Evolutionary conservation across 139 green algal species (phyloP).

Genomic region (Astrephomene gubernaculifera): DNA sequence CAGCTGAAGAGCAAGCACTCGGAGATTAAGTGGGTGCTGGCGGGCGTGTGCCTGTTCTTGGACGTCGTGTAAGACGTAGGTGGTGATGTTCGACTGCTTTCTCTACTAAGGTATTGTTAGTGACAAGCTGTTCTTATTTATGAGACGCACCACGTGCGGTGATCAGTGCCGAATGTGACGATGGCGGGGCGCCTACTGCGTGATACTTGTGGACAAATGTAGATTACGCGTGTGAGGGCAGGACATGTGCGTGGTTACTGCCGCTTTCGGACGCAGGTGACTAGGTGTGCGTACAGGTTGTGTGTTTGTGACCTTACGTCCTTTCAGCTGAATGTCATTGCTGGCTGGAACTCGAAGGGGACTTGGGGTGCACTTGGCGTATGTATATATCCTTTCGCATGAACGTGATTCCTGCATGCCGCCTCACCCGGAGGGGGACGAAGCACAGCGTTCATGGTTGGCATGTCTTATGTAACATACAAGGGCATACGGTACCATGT

Average conservation of each 20-base stretch:
- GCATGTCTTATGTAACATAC: no score
- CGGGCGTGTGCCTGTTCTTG: slow-evolving; percentile 84
- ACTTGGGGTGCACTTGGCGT: no score
- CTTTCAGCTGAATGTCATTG: no score
- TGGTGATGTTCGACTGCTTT: not conserved
- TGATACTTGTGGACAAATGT: not conserved
- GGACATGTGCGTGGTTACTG: not conserved
- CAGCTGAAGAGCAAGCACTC: slow-evolving; percentile 88
- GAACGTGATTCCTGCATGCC: no score
- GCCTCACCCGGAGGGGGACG: no score
- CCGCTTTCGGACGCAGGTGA: not conserved
- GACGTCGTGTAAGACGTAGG: slow-evolving; percentile 71
- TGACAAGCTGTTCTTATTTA: not conserved
- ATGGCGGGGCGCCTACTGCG: not conserved
- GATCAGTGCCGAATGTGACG: not conserved
- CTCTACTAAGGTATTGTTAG: not conserved
- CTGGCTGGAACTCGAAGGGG: no score
- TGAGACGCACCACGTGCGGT: not conserved
- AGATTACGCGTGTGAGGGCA: not conserved
- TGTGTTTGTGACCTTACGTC: no score
- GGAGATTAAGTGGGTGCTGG: slow-evolving; percentile 88
- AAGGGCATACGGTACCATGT: no score
- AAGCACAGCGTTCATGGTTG: no score
- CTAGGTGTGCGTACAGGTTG: no score
- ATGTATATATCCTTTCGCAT: no score